phyloP scores from a whole-genome alignment of 805 yeast genomes.

The Starmera quercuum region DNA sequence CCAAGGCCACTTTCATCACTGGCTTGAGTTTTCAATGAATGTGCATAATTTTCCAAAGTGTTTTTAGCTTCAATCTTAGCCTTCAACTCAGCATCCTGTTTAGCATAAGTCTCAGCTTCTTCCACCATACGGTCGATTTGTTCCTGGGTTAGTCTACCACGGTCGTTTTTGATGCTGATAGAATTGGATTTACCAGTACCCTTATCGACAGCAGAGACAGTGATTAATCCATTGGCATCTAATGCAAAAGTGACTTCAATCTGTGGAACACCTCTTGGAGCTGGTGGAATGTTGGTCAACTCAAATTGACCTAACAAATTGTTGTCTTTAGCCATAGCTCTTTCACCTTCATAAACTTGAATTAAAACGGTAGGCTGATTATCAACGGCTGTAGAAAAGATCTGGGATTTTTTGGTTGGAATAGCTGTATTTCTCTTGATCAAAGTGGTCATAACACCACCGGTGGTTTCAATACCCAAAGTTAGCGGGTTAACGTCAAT shows the following conservation, averaged over 20 bases:
- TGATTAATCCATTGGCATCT: constrained; percentile 82
- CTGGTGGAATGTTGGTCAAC: constrained; percentile 81
- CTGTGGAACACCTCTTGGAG: constrained; percentile 90
- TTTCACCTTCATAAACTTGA: constrained; percentile 94
- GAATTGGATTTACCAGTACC: constrained; percentile 91
- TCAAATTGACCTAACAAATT: constrained; percentile 84
- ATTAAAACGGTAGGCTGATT: constrained; percentile 93
- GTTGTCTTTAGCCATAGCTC: constrained; percentile 91
- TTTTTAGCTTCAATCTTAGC: constrained; percentile 85
- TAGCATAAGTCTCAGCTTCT: constrained; percentile 93
- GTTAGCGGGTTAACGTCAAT: constrained; percentile 93
- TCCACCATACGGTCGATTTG: constrained; percentile 97
- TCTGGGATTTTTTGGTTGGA: constrained; percentile 93
- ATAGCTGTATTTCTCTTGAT: constrained; percentile 93
- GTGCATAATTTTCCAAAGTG: constrained; percentile 82
- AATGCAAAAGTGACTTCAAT: constrained; percentile 84
- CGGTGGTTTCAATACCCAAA: constrained; percentile 92
- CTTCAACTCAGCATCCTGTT: constrained; percentile 80
- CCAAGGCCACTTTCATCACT: constrained; percentile 53
- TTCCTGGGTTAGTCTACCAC: constrained; percentile 89
- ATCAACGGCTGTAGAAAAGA: constrained; percentile 92
- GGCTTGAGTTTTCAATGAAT: constrained; percentile 68
- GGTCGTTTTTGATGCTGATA: constrained; percentile 87
- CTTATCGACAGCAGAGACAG: constrained; percentile 83
- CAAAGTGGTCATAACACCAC: constrained; percentile 95